Evolutionary conservation across 1,139 yeast species (phyloP), one percentile per base, ranked within the genome.

Genomic region (Wickerhamiella infanticola): DNA sequence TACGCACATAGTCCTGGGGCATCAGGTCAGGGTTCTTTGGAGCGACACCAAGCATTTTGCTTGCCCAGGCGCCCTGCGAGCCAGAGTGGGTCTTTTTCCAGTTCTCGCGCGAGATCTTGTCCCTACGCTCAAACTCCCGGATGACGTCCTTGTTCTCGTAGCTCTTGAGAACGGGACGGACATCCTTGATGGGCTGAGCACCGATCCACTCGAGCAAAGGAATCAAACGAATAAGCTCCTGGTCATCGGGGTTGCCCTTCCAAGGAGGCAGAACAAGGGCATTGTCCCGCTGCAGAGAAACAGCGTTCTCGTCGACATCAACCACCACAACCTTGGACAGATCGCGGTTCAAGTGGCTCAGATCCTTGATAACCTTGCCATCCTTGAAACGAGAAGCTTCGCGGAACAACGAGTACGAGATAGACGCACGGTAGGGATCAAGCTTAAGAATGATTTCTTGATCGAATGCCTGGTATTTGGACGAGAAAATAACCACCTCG

Each of bases 141-240:
- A 83, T 75, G 47, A 85, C 74, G 31, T 59, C 53, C 56, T 74
- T 73, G 56, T 73, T 77, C 31, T 67, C 60, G 66, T 79, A 93
- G 3, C 94, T 75, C 54, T 72, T 70, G 58, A 93, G 69, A 41
- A 86, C 76, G 39, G 95, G 94, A 65, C 97, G 81, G 47, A 93
- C 90, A 64, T 90, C 98, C 62, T 76, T 75, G 55, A 83, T 73
- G 51, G 84, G 93, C 63, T 85, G 94, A 24, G 95, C 83, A 18
- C 96, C 98, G 53, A 90, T 68, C 69, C 85, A 93, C 66, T 90
- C 99, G 58, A 90, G 75, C 67, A 90, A 80, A 50, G 97, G 97
- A 59, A 90, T 85, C 64, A 88, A 69, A 57, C 73, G 73, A 57
- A 90, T 72, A 58, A 90, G 73, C 49, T 70, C 74, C 49, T 69